Evolutionary conservation across 2,329 filamentous ascomycete genomes (phyloP), one percentile per base, ranked within the genome.

Genomic region (Claviceps quebecensis): DNA sequence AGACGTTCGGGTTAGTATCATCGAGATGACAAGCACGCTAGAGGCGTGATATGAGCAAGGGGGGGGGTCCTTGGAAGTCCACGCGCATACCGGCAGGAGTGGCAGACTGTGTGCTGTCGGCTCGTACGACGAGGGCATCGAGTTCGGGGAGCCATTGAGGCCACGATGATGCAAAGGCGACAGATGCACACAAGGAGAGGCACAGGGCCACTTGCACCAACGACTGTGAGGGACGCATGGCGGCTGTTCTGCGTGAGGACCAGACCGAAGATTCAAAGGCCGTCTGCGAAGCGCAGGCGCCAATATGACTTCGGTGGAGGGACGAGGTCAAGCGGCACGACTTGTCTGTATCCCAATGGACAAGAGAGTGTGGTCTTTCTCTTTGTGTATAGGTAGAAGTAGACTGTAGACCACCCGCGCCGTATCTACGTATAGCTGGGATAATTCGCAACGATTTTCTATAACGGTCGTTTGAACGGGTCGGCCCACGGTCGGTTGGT

Each of bases 151-250:
- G 65, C 72, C 74, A 80, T 55, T 63, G 65, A 19, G 77, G 73
- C 78, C 77, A 81, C 52, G 72, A 77, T 50, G 75, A 70, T n/a
- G 72, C 71, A 22, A 75, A 71, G 14, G 72, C 71, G 26, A 77
- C 56, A 16, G 73, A 69, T 8, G 74, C 65, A 50, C 80, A 64
- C 36, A 78, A 72, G 44, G 66, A 65, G 16, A 81, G 68, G 57
- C 79, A 68, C 51, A 75, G 56, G 49, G 76, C 71, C 57, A 77
- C 60, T 45, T 72, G 70, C 61, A 72, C 63, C 51, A 77, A 58
- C 48, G 69, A 68, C 47, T 65, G 64, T 56, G 72, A 65, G 55
- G 72, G 64, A 69, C 70, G 76, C 78, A 81, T 64, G 58, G 38
- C 46, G 49, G 26, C 17, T 23, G 17, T 38, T 44, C 29, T 36